Conservation (phyloP, 768 basidiomycete genomes). For the Brasilioporus rufonigricans region DNA sequence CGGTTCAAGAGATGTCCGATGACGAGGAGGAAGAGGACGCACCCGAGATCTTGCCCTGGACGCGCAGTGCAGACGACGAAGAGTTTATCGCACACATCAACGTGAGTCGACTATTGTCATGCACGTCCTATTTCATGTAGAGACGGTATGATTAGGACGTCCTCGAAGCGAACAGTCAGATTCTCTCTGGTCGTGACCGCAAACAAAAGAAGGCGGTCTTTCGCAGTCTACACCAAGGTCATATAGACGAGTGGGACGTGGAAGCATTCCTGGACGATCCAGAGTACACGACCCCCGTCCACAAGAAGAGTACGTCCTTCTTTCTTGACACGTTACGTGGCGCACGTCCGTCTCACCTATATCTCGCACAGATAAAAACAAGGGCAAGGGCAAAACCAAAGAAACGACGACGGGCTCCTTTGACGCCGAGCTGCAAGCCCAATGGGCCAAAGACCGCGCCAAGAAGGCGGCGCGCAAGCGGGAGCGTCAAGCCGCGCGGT, state of each 20-base stretch:
- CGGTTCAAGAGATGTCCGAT: conserved; percentile 14
- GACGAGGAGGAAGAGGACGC: conserved; percentile 33
- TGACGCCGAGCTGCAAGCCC: conserved; percentile 55
- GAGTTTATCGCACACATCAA: conserved; percentile 53
- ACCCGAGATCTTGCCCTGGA: conserved; percentile 15
- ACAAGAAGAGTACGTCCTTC: conserved; percentile 48
- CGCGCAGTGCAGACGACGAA: conserved; percentile 56
- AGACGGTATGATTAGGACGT: conserved; percentile 42
- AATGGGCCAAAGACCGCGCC: conserved; percentile 79
- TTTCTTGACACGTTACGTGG: background rate
- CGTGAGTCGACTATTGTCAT: conserved; percentile 35
- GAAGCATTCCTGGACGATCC: conserved; percentile 27
- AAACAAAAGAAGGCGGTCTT: conserved; percentile 58
- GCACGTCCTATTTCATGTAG: background rate
- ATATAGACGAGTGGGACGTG: conserved; percentile 38
- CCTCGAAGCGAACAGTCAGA: conserved; percentile 56
- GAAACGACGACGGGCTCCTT: conserved; percentile 28
- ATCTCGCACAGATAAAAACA: conserved; percentile 30
- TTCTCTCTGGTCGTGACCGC: conserved; percentile 43
- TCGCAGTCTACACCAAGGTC: conserved; percentile 57
- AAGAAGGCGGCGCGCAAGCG: conserved; percentile 80
- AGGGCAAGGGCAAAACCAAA: conserved; percentile 19
- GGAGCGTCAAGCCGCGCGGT: conserved; percentile 53
- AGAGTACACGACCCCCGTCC: conserved; percentile 19
- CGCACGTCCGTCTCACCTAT: background rate